Percentiles rank a stretch among this genome's conserved stretches.
phyloP scores from a whole-genome alignment of 768 basidiomycete genomes.

The Saitozyma podzolica region DNA sequence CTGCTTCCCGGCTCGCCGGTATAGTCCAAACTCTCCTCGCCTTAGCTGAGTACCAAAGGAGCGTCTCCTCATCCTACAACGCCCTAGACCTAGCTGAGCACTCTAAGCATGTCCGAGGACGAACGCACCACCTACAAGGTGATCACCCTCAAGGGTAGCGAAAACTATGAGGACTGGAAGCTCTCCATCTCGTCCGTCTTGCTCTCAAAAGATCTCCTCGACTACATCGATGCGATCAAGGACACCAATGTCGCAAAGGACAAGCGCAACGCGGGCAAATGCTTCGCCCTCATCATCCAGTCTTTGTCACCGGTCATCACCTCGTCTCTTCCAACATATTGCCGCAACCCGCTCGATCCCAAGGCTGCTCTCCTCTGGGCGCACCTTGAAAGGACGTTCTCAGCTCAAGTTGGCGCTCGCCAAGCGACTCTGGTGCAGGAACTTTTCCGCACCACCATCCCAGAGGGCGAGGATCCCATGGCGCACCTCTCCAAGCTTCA shows the following conservation, averaged over 20 bases:
- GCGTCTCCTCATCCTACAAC: too few species aligned
- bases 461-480: slow-evolving; percentile 17
- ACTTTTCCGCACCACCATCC: slow-evolving; percentile 6
- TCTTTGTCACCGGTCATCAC: slow-evolving; percentile 9
- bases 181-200: slow-evolving; percentile 1
- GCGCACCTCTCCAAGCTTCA: slow-evolving; percentile 8
- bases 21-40: too few species aligned
- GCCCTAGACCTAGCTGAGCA: too few species aligned
- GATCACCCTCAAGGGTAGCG: neutral
- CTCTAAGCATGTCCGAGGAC: neutral
- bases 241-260: neutral
- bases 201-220: slow-evolving; percentile 1
- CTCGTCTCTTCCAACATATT: slow-evolving; percentile 4
- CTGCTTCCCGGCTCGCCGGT: too few species aligned
- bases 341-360: neutral
- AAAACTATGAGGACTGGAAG: slow-evolving; percentile 4
- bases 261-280: slow-evolving; percentile 2
- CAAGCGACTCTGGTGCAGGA: slow-evolving; percentile 15
- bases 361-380: neutral
- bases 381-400: slow-evolving; percentile 8
- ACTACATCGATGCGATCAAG: neutral
- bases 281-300: slow-evolving; percentile 11
- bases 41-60: too few species aligned
- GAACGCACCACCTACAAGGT: slow-evolving; percentile 2
- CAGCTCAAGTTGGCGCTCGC: slow-evolving; percentile 12